Conservation (phyloP, 768 basidiomycete genomes). For the Mycena galopus region DNA sequence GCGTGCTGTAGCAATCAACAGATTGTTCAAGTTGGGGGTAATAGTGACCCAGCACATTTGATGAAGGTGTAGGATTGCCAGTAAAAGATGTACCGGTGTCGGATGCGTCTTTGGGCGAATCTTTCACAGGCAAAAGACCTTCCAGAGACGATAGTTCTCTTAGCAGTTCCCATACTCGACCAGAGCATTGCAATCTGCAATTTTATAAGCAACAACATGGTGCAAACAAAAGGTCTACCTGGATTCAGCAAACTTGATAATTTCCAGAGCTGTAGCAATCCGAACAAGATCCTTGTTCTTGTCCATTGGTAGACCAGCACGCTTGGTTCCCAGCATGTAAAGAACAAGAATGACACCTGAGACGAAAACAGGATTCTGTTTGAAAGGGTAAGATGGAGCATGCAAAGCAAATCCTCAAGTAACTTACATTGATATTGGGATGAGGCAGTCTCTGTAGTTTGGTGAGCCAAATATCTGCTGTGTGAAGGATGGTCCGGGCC, state of each 20-base stretch:
- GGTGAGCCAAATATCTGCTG: no score
- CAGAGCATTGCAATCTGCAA: constrained; percentile 3
- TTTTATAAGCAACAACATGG: no score
- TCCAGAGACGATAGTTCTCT: constrained; percentile 23
- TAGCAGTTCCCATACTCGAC: constrained; percentile 22
- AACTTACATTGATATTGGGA: constrained; percentile 9
- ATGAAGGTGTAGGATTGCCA: background rate
- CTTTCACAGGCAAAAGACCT: background rate
- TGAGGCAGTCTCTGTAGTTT: no score
- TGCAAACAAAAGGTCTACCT: no score
- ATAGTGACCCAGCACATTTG: background rate
- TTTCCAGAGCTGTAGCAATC: constrained; percentile 2
- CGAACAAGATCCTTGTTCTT: background rate
- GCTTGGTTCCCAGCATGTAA: no score
- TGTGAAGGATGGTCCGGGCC: constrained; percentile 58
- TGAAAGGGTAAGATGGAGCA: background rate
- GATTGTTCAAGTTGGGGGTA: background rate
- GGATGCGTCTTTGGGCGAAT: background rate
- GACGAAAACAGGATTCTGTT: background rate
- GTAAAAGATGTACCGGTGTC: background rate
- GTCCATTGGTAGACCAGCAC: constrained; percentile 4
- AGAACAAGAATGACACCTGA: no score
- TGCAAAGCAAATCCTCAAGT: background rate
- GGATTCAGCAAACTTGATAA: no score
- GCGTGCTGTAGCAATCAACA: background rate